Conservation (phyloP, 169 alveolate species). For the Plasmodium sp. region DNA sequence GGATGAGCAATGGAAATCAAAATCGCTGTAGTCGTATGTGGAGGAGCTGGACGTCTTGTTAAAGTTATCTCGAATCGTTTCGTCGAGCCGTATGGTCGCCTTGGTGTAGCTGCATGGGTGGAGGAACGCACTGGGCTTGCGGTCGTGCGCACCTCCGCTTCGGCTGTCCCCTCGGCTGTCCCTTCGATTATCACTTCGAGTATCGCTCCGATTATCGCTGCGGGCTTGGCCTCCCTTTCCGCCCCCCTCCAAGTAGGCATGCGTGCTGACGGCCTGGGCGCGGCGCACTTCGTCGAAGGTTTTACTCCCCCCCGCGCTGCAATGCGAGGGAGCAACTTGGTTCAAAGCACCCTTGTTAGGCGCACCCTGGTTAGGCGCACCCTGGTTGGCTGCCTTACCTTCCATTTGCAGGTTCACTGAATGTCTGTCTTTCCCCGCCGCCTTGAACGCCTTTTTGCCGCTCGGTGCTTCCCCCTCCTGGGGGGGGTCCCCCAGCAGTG, state of each 20-base stretch:
- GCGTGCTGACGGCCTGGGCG: background rate
- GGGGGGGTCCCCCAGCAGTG: background rate
- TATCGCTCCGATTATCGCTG: background rate
- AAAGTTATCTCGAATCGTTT: slow-evolving; percentile 3
- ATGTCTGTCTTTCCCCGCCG: background rate
- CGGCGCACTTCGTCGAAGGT: background rate
- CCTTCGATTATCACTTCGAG: background rate
- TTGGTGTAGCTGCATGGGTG: background rate
- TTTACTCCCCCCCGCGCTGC: background rate
- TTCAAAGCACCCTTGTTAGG: too few species aligned
- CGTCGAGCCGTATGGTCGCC: slow-evolving; percentile 10
- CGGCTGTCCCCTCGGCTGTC: background rate
- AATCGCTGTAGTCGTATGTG: slow-evolving; percentile 42
- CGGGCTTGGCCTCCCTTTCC: background rate
- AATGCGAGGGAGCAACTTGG: background rate
- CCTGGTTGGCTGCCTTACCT: background rate
- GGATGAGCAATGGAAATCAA: slow-evolving; percentile 35
- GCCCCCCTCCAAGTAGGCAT: background rate
- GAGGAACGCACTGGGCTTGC: background rate
- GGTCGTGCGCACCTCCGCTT: background rate
- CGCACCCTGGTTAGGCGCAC: background rate
- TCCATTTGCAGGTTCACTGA: background rate
- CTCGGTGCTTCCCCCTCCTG: background rate
- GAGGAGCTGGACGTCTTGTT: slow-evolving; percentile 33
- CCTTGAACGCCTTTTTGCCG: too few species aligned